Base-by-base conservation (phyloP, 768 basidiomycete species). In the Cyclocybe cylindracea region DNA sequence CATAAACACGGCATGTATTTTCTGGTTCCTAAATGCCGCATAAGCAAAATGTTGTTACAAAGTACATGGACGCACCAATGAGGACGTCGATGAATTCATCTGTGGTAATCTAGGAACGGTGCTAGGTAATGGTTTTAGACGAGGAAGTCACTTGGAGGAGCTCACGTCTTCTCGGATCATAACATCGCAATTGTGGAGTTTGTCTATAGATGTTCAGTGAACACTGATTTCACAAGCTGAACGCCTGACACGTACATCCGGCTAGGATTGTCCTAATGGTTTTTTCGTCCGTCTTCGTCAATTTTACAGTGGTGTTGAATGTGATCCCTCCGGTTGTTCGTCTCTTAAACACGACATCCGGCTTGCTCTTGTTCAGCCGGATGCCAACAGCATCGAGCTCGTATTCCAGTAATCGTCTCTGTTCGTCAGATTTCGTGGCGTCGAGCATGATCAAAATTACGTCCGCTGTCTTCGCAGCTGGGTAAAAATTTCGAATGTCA, bases 71-170 rank as follows among this genome's bases (percentile, higher is more conserved):
- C 61, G 64, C 61, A 85, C 94, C 97, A 46, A 99, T 91, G 18
- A 99, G 78, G n/a, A 98, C 92, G 65, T 99, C 97, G 56, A 99
- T 96, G 63, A 99, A 97, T 66, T 98, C 93, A 66, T 98, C 96
- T 4, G 87, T 89, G 7, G 91, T 90, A 51, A 97, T 94, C 94
- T 96, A 56, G 14, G 44, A 52, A 32, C 43, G 51, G 31, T 44
- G 46, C 35, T 37, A 44, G 47, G 53, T 54, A 14, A 35, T 53
- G 34, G n/a, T 45, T 35, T 44, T 52, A 29, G 40, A 31, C 38
- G 37, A 54, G 48, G 24, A 24, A 24, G 24, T 3, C 5, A 39
- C 13, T 41, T 31, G 47, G 46, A 1, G 18, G 37, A 31, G 69
- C 78, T 60, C 61, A 97, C 94, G 71, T 99, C 96, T 77, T 99